phyloP scores from a whole-genome alignment of 331 rosid genomes.

The Rosa hybrid region DNA sequence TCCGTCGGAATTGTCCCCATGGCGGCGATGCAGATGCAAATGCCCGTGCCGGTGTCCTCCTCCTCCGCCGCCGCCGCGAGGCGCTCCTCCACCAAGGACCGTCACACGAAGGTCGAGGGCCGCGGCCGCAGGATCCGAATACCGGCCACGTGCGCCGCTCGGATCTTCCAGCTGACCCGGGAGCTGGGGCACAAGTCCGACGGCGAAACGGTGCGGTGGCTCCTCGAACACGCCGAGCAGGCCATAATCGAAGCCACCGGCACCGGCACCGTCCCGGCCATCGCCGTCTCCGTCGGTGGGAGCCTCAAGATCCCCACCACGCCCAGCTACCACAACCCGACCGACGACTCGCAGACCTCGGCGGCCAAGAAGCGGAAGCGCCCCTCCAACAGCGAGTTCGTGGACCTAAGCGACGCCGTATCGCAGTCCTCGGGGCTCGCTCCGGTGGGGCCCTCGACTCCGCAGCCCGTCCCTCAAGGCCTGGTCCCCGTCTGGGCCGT shows the following conservation, averaged over 20 bases:
- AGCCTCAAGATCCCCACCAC: slow-evolving; percentile 64
- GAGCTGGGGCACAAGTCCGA: slow-evolving; percentile 73
- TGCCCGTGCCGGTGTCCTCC: background rate
- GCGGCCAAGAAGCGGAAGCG: slow-evolving; percentile 58
- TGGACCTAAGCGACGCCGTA: slow-evolving; percentile 44
- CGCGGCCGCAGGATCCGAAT: slow-evolving; percentile 80
- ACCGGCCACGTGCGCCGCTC: slow-evolving; percentile 74
- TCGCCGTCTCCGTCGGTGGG: slow-evolving; percentile 71
- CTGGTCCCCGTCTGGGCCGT: slow-evolving; percentile 68
- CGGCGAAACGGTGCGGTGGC: slow-evolving; percentile 78
- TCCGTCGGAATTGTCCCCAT: slow-evolving; percentile 31
- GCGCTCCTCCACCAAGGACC: slow-evolving; percentile 65
- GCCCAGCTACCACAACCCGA: background rate
- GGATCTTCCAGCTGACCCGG: slow-evolving; percentile 75
- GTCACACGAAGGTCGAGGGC: slow-evolving; percentile 78
- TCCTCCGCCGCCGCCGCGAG: background rate
- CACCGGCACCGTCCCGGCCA: slow-evolving; percentile 74
- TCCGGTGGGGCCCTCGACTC: slow-evolving; percentile 40
- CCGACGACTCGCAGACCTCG: slow-evolving; percentile 7
- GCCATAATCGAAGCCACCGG: slow-evolving; percentile 78
- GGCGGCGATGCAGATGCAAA: slow-evolving; percentile 26
- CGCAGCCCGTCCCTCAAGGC: slow-evolving; percentile 43
- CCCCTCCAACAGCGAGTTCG: slow-evolving; percentile 60
- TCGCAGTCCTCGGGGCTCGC: slow-evolving; percentile 60
- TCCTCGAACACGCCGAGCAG: slow-evolving; percentile 60